phyloP scores from a whole-genome alignment of 805 yeast species.

The Zygosaccharomyces lentus region DNA sequence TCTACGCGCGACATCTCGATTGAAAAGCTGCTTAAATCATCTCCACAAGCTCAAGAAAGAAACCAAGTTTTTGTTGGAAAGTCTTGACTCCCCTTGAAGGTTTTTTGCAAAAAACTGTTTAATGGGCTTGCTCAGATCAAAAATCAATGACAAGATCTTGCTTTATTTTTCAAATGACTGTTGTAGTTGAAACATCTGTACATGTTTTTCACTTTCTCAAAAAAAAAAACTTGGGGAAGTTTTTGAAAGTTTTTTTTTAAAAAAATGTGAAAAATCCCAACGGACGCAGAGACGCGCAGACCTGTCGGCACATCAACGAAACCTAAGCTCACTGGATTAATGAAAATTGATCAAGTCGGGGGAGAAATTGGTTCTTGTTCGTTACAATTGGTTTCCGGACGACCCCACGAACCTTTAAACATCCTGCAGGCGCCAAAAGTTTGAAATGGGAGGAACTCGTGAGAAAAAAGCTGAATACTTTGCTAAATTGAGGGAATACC shows the following conservation, averaged over 20 bases:
- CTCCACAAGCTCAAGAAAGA: not conserved
- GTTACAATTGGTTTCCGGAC: not conserved
- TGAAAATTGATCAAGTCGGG: not conserved
- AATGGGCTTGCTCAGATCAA: not conserved
- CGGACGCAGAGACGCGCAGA: not conserved
- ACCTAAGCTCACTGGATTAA: not conserved
- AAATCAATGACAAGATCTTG: not conserved
- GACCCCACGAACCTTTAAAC: constrained; percentile 61
- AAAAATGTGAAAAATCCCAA: not conserved
- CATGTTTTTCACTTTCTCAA: not conserved
- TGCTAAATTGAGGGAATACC: constrained; percentile 87
- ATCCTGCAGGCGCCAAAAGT: constrained; percentile 56
- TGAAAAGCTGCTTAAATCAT: not conserved
- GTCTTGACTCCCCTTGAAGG: not conserved
- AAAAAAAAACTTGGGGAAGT: not conserved
- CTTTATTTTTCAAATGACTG: constrained; percentile 1
- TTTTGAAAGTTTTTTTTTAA: not conserved
- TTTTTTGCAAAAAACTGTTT: not conserved
- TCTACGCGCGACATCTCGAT: constrained; percentile 7
- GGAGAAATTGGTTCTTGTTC: not conserved
- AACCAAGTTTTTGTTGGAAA: not conserved
- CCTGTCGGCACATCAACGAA: not conserved
- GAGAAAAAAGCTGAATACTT: constrained; percentile 96
- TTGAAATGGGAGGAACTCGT: constrained; percentile 99
- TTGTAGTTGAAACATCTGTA: constrained; percentile 2